Base-by-base conservation (phyloP, 2,329 filamentous ascomycete genomes). In the Fusarium nygamai region DNA sequence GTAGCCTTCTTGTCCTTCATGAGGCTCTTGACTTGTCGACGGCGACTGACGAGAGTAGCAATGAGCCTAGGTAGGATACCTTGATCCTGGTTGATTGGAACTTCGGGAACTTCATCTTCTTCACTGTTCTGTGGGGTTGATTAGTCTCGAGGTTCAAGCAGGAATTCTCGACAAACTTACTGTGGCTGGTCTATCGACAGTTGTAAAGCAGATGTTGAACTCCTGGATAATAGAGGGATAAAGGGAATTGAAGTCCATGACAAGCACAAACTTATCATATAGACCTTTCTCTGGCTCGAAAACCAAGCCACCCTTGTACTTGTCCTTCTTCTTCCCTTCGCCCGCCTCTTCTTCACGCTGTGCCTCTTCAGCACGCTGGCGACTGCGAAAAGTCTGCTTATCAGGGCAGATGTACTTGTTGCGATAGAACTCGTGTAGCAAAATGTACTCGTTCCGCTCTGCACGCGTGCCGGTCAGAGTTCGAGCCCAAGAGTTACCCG, bases 201-300 rank as follows among this genome's bases (percentile, higher is more conserved):
- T 99, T 5, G 96, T 99, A 84, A 99, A 99, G 86, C 97, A 99
- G 77, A 99, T 99, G 84, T 99, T 99, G 86, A 92, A 99, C 88
- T 99, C 97, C 81, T 99, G 97, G 71, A 99, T 99, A 80, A 99
- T 98, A 80, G 94, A 98, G 38, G 96, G 96, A 79, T 99, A 99
- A 71, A 99, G 87, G 78, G 95, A 98, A 88, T 99, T 99, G 87
- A 99, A 99, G 87, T 99, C 96, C 97, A 99, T 99, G 83, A 99
- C 97, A 64, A 99, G 89, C 61, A 99, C 93, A 82, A 97, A 98
- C 84, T 97, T 97, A 88, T 99, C 96, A 81, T 99, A 99, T 9
- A 99, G 89, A 24, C 97, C 96, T 83, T 96, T 98, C 82, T 98
- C 95, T 9, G 96, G 96, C 82, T 99, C 96, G 78, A 99, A 98